phyloP scores from a whole-genome alignment of 1,284 basidiomycete genomes.

The Schizophyllum amplum region DNA sequence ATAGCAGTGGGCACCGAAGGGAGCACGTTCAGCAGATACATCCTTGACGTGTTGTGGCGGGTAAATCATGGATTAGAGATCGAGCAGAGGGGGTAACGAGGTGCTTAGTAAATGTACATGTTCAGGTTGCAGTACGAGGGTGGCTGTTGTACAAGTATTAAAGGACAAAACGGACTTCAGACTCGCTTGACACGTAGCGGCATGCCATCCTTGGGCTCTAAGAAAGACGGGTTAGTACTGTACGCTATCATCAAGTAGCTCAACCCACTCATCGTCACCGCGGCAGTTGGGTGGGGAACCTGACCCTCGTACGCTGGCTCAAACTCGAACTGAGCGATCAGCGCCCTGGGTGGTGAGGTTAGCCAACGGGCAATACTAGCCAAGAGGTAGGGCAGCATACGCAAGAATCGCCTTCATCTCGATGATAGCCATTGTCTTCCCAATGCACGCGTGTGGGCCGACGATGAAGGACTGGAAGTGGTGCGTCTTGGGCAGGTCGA shows the following conservation, averaged over 20 bases:
- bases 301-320: slow-evolving; percentile 31
- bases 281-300: slow-evolving; percentile 29
- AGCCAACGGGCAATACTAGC: too few relatives aligned
- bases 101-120: too few relatives aligned
- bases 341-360: slow-evolving; percentile 13
- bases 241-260: not conserved
- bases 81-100: slow-evolving; percentile 44
- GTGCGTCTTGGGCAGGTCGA: slow-evolving; percentile 25
- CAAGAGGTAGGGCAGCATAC: slow-evolving; percentile 19
- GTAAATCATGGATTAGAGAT: slow-evolving; percentile 46
- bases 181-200: not conserved
- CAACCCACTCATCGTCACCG: slow-evolving; percentile 38
- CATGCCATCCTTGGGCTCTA: not conserved
- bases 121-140: too few relatives aligned
- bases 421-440: slow-evolving; percentile 42
- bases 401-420: slow-evolving; percentile 42
- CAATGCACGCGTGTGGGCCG: slow-evolving; percentile 41
- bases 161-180: not conserved
- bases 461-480: slow-evolving; percentile 32
- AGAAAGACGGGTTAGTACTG: too few relatives aligned
- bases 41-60: slow-evolving; percentile 59
- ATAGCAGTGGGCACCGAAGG: slow-evolving; percentile 57
- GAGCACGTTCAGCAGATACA: slow-evolving; percentile 69
- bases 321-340: slow-evolving; percentile 34
- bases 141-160: too few relatives aligned